Base-by-base conservation (phyloP, 2,329 filamentous ascomycete species). In the Corinectria fuckeliana region DNA sequence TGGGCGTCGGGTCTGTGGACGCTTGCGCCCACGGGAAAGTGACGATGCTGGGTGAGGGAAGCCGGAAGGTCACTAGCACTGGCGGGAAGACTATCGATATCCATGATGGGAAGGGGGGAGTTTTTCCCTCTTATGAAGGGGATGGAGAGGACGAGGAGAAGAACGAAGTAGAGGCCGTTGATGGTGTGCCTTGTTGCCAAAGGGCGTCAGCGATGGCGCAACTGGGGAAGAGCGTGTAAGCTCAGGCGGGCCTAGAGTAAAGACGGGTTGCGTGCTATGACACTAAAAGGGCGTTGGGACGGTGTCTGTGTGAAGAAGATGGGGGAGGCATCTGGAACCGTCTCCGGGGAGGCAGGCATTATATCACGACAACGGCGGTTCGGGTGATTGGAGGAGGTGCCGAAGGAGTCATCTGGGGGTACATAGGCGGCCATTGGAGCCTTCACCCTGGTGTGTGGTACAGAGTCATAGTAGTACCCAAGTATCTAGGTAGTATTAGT, bases 381-480 rank as follows among this genome's bases (percentile, higher is more conserved):
- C 14, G 38, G 48, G 38, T 65, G 59, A 68, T 68, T 69, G 65
- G 68, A 18, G 16, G 36, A 39, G 44, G 36, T 23, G 44, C 49
- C 50, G 58, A 64, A 53, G 60, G 68, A 70, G 68, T 70, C 68
- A 70, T 70, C 63, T 62, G 67, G 56, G 23, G 42, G 18, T 23
- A 4, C 4, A 23, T 20, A 55, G 52, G 52, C 52, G 25, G 34
- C 56, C 48, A 53, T 53, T 39, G 56, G 25, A 48, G 47, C 51
- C 45, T 41, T 42, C 25, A 6, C 32, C 48, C 13, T 13, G 38
- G 50, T 48, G 42, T 38, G 28, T 16, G 28, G 14, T 8, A 41
- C 45, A 45, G 53, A n/a, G n/a, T n/a, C n/a, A n/a, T n/a, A n/a
- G n/a, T 3, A 16, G n/a, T 10, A 6, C 7, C 2, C 13, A n/a